A percentile compares a stretch with the other conserved stretches of the same genome.
Conservation (phyloP, 1,139 yeast genomes). For the Hansenula anomala region DNA sequence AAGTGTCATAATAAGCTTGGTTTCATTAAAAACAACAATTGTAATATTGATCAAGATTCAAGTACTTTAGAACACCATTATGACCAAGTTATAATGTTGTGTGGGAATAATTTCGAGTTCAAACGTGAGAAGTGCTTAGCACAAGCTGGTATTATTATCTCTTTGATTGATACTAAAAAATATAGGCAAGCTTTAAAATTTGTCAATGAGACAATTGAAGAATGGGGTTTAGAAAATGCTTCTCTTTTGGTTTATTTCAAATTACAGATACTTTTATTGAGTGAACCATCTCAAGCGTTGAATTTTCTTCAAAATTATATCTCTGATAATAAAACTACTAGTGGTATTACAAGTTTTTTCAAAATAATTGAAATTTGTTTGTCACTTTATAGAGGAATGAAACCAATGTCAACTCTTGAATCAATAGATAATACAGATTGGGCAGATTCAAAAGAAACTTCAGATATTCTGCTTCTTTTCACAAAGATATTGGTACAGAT, state of each 20-base stretch:
- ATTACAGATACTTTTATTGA: background rate
- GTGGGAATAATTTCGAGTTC: constrained; percentile 1
- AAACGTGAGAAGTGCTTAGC: background rate
- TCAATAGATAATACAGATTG: no score
- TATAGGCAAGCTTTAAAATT: constrained; percentile 9
- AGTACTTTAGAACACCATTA: constrained; percentile 11
- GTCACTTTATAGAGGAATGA: no score
- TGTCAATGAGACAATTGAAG: constrained; percentile 3
- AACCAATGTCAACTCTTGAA: no score
- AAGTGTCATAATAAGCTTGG: no score
- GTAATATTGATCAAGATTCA: background rate
- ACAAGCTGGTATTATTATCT: constrained; percentile 8
- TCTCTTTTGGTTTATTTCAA: constrained; percentile 3
- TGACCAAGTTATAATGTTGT: constrained; percentile 11
- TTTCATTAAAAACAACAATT: no score
- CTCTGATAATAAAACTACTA: no score
- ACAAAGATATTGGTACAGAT: no score
- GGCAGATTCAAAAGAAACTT: no score
- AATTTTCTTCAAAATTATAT: background rate
- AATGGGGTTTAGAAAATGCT: background rate
- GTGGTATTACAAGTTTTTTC: no score
- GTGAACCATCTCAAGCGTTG: constrained; percentile 4
- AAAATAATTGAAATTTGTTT: no score
- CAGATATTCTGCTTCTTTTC: no score
- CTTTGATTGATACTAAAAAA: constrained; percentile 1